Conservation (phyloP, 2,329 filamentous ascomycete species). For the Fusarium xylarioides region DNA sequence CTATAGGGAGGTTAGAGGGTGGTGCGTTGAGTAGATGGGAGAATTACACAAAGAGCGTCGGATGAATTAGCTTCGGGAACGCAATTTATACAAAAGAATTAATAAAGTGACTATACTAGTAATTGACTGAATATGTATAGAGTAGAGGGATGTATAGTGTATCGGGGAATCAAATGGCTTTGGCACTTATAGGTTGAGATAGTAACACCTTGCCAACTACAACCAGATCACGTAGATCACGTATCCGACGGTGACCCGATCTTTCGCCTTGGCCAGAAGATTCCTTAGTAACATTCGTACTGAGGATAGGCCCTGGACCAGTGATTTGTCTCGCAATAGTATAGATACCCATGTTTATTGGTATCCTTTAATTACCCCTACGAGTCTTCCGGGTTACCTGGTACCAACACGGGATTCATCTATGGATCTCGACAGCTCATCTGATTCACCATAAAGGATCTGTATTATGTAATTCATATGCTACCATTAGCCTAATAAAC, state of each 20-base stretch:
- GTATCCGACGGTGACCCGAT: not conserved
- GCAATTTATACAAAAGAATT: not conserved
- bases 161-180: not conserved
- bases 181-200: not conserved
- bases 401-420: not conserved
- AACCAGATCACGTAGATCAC: not conserved
- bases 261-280: not conserved
- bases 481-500: not conserved
- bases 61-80: not conserved
- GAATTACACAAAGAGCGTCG: not conserved
- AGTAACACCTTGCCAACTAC: not conserved
- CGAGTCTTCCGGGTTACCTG: not conserved
- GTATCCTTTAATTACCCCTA: not conserved
- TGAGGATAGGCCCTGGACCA: too few relatives aligned
- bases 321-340: not conserved
- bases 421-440: not conserved
- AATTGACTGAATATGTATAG: not conserved
- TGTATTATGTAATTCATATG: rapidly evolving
- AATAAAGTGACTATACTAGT: not conserved
- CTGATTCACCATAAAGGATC: not conserved
- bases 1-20: not conserved
- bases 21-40: not conserved
- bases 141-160: not conserved
- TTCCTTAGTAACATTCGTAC: not conserved
- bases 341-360: not conserved